Evolutionary conservation across 2,329 filamentous ascomycete species (phyloP).

Genomic region (Trichoderma asperellum): DNA sequence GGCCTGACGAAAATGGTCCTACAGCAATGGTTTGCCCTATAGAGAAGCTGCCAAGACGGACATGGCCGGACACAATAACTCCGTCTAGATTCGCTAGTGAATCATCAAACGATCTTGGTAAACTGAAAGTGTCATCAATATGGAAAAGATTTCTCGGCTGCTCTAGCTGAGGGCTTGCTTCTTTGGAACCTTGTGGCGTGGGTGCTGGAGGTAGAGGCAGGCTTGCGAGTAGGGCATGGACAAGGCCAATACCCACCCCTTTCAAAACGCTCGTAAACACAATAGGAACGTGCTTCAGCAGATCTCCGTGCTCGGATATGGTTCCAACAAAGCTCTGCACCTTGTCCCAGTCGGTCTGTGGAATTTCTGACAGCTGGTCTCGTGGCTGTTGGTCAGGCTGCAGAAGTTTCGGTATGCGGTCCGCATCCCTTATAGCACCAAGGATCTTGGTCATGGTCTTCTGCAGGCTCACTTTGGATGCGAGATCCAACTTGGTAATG

Average conservation of each 20-base stretch:
- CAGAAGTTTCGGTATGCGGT: conserved; percentile 76
- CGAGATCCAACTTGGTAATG: conserved; percentile 89
- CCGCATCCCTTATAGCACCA: conserved; percentile 74
- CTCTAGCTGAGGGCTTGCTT: conserved; percentile 59
- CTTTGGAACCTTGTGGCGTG: conserved; percentile 59
- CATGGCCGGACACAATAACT: conserved; percentile 80
- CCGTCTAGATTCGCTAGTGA: conserved; percentile 44
- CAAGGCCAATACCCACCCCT: conserved; percentile 76
- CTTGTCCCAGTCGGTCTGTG: conserved; percentile 59
- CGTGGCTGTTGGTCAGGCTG: conserved; percentile 54
- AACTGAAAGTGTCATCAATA: conserved; percentile 85
- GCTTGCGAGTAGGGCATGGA: conserved; percentile 79
- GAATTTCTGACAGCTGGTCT: conserved; percentile 60
- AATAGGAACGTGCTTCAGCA: conserved; percentile 71
- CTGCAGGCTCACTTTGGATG: conserved; percentile 71
- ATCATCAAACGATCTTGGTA: conserved; percentile 62
- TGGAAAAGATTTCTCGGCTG: conserved; percentile 75
- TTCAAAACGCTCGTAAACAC: conserved; percentile 85
- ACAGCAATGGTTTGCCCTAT: conserved; percentile 78
- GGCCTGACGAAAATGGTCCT: conserved; percentile 72
- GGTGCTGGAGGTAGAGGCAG: conserved; percentile 69
- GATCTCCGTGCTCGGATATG: conserved; percentile 50
- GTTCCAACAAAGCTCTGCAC: conserved; percentile 59
- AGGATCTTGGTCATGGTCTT: conserved; percentile 74
- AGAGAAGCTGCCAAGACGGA: conserved; percentile 76